Conservation (phyloP, 805 yeast species). For the Brettanomyces anomalus region DNA sequence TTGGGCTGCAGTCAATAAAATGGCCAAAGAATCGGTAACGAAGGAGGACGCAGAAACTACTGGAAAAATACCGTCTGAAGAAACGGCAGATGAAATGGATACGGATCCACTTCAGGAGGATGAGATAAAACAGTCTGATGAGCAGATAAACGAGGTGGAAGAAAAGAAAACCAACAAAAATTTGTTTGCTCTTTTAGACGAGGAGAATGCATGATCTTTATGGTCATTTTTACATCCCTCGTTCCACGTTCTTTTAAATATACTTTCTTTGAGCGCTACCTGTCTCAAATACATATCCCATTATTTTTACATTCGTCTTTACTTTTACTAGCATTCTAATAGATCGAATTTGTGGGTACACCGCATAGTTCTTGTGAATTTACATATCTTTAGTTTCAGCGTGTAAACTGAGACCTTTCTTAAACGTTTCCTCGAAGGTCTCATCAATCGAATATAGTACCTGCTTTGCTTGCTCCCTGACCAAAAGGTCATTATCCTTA, state of each 20-base stretch:
- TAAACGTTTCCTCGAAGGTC: constrained; percentile 10
- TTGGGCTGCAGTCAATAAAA: constrained; percentile 61
- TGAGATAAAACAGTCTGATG: constrained; percentile 1
- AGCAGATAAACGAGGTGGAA: neutral
- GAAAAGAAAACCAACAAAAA: constrained; percentile 12
- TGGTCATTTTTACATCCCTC: neutral
- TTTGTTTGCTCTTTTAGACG: constrained; percentile 18
- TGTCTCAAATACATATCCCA: too few species aligned
- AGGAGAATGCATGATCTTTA: constrained; percentile 15
- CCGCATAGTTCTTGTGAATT: neutral
- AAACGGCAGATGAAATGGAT: constrained; percentile 5
- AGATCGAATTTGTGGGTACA: neutral
- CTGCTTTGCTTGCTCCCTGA: constrained; percentile 46
- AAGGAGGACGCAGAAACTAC: neutral
- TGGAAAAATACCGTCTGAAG: constrained; percentile 4
- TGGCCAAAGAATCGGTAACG: constrained; percentile 26
- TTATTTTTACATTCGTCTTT: neutral
- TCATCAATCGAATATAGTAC: constrained; percentile 25
- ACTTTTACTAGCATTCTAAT: neutral
- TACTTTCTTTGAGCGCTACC: too few species aligned
- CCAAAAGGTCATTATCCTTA: constrained; percentile 48
- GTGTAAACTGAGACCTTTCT: neutral
- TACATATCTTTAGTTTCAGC: neutral
- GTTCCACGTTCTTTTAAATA: neutral
- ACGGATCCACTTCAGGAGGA: neutral